Evolutionary conservation across 345 rosid genomes (phyloP).

Genomic region (Turritis glabra): DNA sequence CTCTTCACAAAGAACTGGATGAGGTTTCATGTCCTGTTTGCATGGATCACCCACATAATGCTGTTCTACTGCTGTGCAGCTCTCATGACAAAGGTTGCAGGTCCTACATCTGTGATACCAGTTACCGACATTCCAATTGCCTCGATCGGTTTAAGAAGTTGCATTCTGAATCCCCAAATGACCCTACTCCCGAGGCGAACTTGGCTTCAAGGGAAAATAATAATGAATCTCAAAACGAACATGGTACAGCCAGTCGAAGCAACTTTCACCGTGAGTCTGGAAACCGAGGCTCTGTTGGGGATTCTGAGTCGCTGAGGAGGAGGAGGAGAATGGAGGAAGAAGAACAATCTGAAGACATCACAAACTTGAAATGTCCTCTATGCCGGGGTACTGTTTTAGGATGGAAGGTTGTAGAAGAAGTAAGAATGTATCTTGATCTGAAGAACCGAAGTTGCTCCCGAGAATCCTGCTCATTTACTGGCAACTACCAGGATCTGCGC

Average conservation of each 20-base stretch:
- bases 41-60: conserved; percentile 99
- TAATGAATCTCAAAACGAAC: conserved; percentile 27
- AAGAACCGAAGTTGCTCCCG: conserved; percentile 80
- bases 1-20: conserved; percentile 81
- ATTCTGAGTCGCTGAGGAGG: conserved; percentile 43
- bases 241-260: conserved; percentile 1
- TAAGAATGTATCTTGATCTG: conserved; percentile 70
- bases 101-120: conserved; percentile 89
- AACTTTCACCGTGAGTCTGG: conserved; percentile 20
- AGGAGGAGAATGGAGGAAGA: conserved; percentile 43
- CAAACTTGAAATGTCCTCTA: conserved; percentile 69
- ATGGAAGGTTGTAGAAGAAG: conserved; percentile 76
- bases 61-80: conserved; percentile 86
- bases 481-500: conserved; percentile 83
- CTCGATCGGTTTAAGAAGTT: conserved; percentile 80
- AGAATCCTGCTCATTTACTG: conserved; percentile 72
- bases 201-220: conserved; percentile 41
- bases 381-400: conserved; percentile 75
- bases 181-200: conserved; percentile 43
- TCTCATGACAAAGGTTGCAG: conserved; percentile 92
- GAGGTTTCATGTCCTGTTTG: conserved; percentile 93
- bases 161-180: conserved; percentile 47
- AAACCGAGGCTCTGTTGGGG: conserved; percentile 43
- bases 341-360: conserved; percentile 40
- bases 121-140: conserved; percentile 92